phyloP scores from a whole-genome alignment of 2,329 filamentous ascomycete species.

The Fusarium staphyleae region DNA sequence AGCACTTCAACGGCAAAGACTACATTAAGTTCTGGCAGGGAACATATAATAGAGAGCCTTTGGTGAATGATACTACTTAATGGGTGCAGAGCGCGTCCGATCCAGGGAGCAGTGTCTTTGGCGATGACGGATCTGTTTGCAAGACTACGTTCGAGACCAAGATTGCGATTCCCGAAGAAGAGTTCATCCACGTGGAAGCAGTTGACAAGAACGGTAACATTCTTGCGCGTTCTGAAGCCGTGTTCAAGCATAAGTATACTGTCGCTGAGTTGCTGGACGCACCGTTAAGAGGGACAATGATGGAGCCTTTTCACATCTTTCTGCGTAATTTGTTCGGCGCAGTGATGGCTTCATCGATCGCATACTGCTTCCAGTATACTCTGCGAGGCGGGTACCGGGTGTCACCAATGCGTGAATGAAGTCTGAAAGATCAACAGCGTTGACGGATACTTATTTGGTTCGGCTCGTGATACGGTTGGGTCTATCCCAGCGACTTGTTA shows the following conservation, averaged over 20 bases:
- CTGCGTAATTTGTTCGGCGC: conserved; percentile 8
- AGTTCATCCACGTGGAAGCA: conserved; percentile 33
- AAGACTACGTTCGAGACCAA: conserved; percentile 36
- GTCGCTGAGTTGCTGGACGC: conserved; percentile 17
- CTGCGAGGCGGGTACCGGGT: conserved; percentile 23
- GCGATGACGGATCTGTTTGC: conserved; percentile 18
- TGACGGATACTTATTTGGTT: not conserved
- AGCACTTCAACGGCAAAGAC: conserved; percentile 22
- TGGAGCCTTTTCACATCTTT: conserved; percentile 24
- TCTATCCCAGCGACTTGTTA: too few species aligned
- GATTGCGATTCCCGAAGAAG: conserved; percentile 22
- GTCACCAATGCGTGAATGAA: conserved; percentile 14
- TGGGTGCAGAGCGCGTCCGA: conserved; percentile 46
- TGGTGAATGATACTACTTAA: conserved; percentile 54
- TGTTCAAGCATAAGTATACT: conserved; percentile 19
- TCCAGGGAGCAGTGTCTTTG: conserved; percentile 2
- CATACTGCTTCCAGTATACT: conserved; percentile 17
- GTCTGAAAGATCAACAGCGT: not conserved
- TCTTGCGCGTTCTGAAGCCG: conserved; percentile 39
- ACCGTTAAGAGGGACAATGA: conserved; percentile 11
- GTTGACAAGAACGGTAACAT: conserved; percentile 29
- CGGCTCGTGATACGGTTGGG: too few species aligned
- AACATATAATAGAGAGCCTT: conserved; percentile 54
- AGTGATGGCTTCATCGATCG: not conserved
- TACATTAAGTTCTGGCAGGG: conserved; percentile 46